Evolutionary conservation across 345 rosid genomes (phyloP), one percentile per base, ranked within the genome.

Genomic region (Aethionema arabicum): DNA sequence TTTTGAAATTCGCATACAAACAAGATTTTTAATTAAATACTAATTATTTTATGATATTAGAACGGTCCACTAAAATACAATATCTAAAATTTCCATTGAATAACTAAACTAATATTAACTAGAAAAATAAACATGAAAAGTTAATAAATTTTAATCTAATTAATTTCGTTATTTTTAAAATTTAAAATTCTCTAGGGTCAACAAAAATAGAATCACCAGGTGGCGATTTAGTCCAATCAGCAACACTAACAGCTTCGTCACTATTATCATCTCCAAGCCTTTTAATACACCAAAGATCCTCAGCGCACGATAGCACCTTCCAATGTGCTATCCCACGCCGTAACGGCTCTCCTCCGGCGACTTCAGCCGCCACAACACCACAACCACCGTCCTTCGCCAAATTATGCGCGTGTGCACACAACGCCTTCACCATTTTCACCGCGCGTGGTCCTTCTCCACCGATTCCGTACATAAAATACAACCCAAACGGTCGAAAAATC

Each of bases 211-310:
- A 86, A 64, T 62, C 15, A 12, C 78, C 93, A 45, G 89, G 74
- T n/a, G 83, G 76, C 30, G 93, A 86, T 55, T 82, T 86, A 9
- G 95, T 89, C 98, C 98, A 91, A 71, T 91, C 98, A 70, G 88
- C 88, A 69, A 61, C 98, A 68, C 88, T 87, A 69, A 61, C 77
- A 32, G 86, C 69, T 3, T 92, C 95, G 62, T 91, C 98, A 47
- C 51, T 69, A 36, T 85, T 80, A 63, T 82, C 96, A 47, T 79
- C 83, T 67, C 90, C 88, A 14, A 92, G 86, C 63, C 93, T 79
- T 57, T 92, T 92, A 7, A 92, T 87, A 58, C 96, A 92, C 98
- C 98, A 92, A 27, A 86, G 49, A 36, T 92, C 98, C 54, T 85
- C 92, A 2, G 68, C 80, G 48, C 75, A 71, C 40, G 98, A 92